Evolutionary conservation across 331 rosid species (phyloP), one percentile per base, ranked within the genome.

Genomic region (Phaseolus coccineus): DNA sequence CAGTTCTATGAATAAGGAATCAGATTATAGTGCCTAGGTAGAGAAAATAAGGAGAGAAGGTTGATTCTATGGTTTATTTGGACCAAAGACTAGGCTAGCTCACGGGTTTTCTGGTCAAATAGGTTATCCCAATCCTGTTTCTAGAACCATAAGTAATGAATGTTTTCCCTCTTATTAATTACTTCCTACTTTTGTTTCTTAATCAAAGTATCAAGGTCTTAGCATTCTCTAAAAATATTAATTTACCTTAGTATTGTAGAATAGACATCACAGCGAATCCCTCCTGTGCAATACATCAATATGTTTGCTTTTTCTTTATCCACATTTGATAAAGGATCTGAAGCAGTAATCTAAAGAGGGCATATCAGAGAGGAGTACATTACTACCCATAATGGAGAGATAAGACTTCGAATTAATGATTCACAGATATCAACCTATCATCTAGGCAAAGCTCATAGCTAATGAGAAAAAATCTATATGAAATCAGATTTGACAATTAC

Each of bases 221-320:
- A 19, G n/a, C 31, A 66, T 37, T 37, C 52, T 65, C n/a, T 35
- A 31, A 79, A 47, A 57, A 22, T 35, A 16, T 64, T 88, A 93
- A 97, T 97, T 93, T 88, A 93, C 98, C 98, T 93, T 66, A 95
- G 85, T 50, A 91, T 91, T 47, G 98, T 85, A 40, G 99, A 93
- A 84, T 91, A 95, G 56, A 93, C 96, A 63, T 93, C 93, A 55
- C 99, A 95, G 22, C 94, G 97, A 66, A 93, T 95, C 62, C 97
- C 99, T 57, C 99, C 98, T 6, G 99, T 95, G 84, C 98, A 95
- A 86, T 95, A 95, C 99, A 95, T 93, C 87, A 93, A 82, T 86
- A 93, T 84, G 77, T 87, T 85, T n/a, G 94, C 53, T 47, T 92
- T 89, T 57, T 84, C 89, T 83, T 87, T 90, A 83, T 91, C 93